phyloP scores from a whole-genome alignment of 768 basidiomycete species.

The Pleurotus giganteus region DNA sequence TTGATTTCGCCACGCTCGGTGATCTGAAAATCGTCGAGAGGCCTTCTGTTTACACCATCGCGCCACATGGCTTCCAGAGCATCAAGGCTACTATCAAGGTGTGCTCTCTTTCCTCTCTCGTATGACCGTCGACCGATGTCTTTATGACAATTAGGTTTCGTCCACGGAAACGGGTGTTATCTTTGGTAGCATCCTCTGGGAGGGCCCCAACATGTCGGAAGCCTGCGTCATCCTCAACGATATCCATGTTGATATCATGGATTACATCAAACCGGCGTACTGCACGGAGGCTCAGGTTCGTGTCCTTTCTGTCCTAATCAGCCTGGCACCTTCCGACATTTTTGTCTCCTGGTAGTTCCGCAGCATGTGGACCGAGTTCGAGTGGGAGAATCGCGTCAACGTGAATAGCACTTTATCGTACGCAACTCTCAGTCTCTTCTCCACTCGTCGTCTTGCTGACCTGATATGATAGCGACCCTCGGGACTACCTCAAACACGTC shows the following conservation, averaged over 20 bases:
- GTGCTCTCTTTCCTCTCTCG: too few relatives aligned
- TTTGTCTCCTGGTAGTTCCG: conserved; percentile 61
- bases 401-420: conserved; percentile 82
- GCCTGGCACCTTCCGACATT: background rate
- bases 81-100: conserved; percentile 98
- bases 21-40: conserved; percentile 97
- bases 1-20: conserved; percentile 96
- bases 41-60: conserved; percentile 91
- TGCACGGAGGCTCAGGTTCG: conserved; percentile 91
- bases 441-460: background rate
- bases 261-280: conserved; percentile 94
- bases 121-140: background rate
- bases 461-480: conserved; percentile 59
- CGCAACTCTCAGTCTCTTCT: conserved; percentile 37
- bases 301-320: conserved; percentile 7
- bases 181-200: conserved; percentile 97
- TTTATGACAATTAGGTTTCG: conserved; percentile 54
- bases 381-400: conserved; percentile 99
- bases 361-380: conserved; percentile 99
- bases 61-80: conserved; percentile 95
- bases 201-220: conserved; percentile 83
- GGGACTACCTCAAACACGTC: conserved; percentile 88
- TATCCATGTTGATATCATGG: conserved; percentile 98
- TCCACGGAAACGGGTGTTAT: conserved; percentile 99
- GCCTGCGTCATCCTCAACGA: conserved; percentile 94